These are phyloP conservation scores for Paramecium octaurelia DNA, from an alignment of 73 alveolate genomes.

Conservation along the genomic window DNA sequence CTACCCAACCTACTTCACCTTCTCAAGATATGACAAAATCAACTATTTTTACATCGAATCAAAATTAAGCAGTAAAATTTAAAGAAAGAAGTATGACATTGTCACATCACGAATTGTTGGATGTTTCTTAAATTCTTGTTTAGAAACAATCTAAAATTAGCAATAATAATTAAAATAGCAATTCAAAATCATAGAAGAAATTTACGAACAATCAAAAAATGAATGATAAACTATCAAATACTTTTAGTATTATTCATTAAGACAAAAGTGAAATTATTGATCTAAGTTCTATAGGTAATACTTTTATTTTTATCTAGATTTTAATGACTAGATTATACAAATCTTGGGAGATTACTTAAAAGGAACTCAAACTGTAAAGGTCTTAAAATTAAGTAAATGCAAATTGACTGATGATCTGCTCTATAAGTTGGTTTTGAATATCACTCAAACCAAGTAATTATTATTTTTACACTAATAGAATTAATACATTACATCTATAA, in stretches of 20 bases:
- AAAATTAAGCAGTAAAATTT: neutral
- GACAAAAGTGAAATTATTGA: slow-evolving; percentile 15
- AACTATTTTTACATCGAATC: neutral
- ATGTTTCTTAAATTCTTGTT: neutral
- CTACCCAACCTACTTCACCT: slow-evolving; percentile 16
- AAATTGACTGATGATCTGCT: slow-evolving; percentile 11
- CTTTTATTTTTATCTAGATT: neutral
- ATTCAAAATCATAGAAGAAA: neutral
- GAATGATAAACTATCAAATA: slow-evolving; percentile 24
- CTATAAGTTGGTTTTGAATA: neutral
- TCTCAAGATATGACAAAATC: neutral
- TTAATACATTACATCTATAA: slow-evolving; percentile 5
- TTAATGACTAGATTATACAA: neutral
- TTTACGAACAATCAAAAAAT: neutral
- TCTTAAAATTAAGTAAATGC: slow-evolving; percentile 27
- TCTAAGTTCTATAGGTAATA: neutral
- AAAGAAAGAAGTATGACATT: neutral
- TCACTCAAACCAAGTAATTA: neutral
- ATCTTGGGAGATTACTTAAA: neutral
- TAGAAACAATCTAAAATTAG: neutral
- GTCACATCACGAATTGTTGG: neutral
- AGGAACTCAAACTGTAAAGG: neutral
- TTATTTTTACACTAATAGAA: neutral
- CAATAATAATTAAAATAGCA: neutral
- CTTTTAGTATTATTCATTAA: neutral